Conservation (phyloP, 805 yeast species). For the Monosporozyma servazzii region DNA sequence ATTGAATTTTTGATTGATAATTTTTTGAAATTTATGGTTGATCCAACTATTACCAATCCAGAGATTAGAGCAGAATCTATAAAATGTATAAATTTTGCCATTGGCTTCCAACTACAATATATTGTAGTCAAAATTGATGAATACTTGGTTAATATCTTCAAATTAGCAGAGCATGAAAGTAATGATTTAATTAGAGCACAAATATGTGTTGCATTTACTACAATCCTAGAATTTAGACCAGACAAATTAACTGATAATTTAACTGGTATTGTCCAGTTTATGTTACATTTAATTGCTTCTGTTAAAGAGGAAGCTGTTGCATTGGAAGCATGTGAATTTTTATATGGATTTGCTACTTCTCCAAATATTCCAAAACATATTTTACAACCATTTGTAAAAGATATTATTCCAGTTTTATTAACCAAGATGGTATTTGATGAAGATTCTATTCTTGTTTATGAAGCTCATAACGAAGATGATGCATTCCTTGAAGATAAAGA, state of each 20-base stretch:
- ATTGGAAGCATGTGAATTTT: conserved; percentile 86
- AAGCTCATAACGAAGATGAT: conserved; percentile 55
- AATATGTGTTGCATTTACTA: conserved; percentile 67
- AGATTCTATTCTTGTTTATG: conserved; percentile 61
- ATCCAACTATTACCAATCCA: conserved; percentile 25
- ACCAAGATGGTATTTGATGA: conserved; percentile 83
- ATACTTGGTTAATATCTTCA: conserved; percentile 55
- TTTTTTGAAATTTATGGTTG: conserved; percentile 45
- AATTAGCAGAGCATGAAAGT: conserved; percentile 50
- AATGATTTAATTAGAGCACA: conserved; percentile 56
- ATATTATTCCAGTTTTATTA: conserved; percentile 68
- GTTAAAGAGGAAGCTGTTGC: conserved; percentile 61
- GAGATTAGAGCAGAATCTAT: conserved; percentile 54
- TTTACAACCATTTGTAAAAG: conserved; percentile 47
- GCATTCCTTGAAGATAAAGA: conserved; percentile 70
- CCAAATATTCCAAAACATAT: conserved; percentile 43
- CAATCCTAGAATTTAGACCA: conserved; percentile 65
- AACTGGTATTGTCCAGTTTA: conserved; percentile 77
- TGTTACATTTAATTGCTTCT: conserved; percentile 64
- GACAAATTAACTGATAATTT: conserved; percentile 74
- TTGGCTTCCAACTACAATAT: conserved; percentile 59
- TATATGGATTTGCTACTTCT: conserved; percentile 63
- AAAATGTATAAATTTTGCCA: conserved; percentile 66
- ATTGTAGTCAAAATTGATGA: conserved; percentile 56
- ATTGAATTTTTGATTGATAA: conserved; percentile 57